Evolutionary conservation across 192 early-diverging fungal genomes (phyloP).

Genomic region (Linnemannia elongata): DNA sequence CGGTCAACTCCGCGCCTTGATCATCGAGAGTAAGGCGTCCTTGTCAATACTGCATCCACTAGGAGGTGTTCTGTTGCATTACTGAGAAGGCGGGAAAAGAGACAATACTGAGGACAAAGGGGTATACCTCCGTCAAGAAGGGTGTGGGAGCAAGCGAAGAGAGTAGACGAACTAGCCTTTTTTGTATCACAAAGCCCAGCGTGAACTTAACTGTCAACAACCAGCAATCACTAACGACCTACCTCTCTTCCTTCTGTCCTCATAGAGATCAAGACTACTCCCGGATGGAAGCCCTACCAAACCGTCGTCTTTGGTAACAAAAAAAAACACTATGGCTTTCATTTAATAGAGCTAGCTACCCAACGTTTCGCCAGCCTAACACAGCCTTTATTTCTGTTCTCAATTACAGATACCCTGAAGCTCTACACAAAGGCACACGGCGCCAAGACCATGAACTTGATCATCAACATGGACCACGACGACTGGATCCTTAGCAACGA

Average conservation of each 20-base stretch:
- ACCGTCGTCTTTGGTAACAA: slow-evolving; percentile 75
- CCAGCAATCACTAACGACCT: neutral
- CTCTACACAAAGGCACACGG: slow-evolving; percentile 81
- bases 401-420: slow-evolving; percentile 77
- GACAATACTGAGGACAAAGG: neutral
- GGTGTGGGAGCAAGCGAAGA: neutral
- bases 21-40: slow-evolving; percentile 64
- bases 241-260: neutral
- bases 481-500: slow-evolving; percentile 73
- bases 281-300: slow-evolving; percentile 79
- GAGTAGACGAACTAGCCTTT: neutral
- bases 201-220: neutral
- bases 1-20: slow-evolving; percentile 68
- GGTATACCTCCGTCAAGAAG: neutral
- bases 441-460: slow-evolving; percentile 85
- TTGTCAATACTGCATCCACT: no score
- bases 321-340: neutral
- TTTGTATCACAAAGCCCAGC: neutral
- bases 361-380: neutral
- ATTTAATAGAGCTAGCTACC: no score
- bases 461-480: slow-evolving; percentile 88
- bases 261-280: slow-evolving; percentile 69
- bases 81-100: neutral
- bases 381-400: neutral
- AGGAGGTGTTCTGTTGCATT: no score